These are phyloP conservation scores for Articulospora tetracladia DNA, from an alignment of 495 filamentous ascomycete genomes.

Conservation along the genomic window DNA sequence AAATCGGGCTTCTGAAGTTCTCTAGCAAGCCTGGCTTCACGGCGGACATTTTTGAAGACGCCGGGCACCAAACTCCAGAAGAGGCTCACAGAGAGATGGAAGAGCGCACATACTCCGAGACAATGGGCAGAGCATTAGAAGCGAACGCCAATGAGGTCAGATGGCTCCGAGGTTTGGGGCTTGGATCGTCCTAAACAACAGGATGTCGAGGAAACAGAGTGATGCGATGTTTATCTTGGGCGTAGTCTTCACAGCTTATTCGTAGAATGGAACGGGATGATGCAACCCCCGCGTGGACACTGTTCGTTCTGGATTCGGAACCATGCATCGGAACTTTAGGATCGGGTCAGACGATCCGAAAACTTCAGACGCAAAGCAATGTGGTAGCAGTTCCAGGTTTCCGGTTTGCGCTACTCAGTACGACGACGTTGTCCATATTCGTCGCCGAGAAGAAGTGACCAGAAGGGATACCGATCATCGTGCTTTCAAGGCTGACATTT, in stretches of 20 bases:
- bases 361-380: not conserved
- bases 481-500: not conserved
- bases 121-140: slow-evolving; percentile 72
- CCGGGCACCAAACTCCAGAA: slow-evolving; percentile 30
- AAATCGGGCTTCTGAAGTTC: slow-evolving; percentile 66
- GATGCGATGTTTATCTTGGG: slow-evolving; percentile 21
- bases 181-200: slow-evolving; percentile 24
- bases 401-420: not conserved
- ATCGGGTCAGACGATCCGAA: not conserved
- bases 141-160: slow-evolving; percentile 79
- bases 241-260: slow-evolving; percentile 21
- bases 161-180: slow-evolving; percentile 67
- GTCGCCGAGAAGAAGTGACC: not conserved
- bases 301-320: not conserved
- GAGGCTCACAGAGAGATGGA: slow-evolving; percentile 38
- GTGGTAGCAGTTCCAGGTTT: not conserved
- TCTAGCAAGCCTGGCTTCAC: slow-evolving; percentile 45
- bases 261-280: slow-evolving; percentile 6
- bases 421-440: not conserved
- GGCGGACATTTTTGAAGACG: slow-evolving; percentile 42
- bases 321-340: not conserved
- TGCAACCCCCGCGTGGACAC: not conserved
- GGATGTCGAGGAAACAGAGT: slow-evolving; percentile 5
- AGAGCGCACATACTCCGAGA: slow-evolving; percentile 58
- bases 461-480: not conserved